Evolutionary conservation across 2,329 filamentous ascomycete species (phyloP).

Genomic region (Monilinia laxa): DNA sequence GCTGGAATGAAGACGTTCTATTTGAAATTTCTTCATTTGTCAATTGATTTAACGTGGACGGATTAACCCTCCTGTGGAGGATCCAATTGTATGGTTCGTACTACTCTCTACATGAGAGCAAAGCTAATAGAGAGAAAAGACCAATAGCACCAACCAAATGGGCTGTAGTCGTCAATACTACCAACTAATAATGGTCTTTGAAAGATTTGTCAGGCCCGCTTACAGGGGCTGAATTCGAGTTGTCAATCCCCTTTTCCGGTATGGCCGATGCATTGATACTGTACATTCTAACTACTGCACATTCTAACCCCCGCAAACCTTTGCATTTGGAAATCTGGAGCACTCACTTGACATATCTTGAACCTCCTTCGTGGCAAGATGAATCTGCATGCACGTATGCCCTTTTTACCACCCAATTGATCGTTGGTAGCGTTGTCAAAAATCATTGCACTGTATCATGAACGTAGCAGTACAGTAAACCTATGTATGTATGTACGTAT

Average conservation of each 20-base stretch:
- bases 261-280: background rate
- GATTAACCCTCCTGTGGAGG: background rate
- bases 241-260: background rate
- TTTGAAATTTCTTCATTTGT: background rate
- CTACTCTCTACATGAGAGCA: too few relatives aligned
- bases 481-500: too few relatives aligned
- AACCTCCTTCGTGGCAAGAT: constrained; percentile 2
- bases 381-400: background rate
- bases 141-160: background rate
- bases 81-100: too few relatives aligned
- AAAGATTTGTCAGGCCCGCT: background rate
- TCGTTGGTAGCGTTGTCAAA: background rate
- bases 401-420: background rate
- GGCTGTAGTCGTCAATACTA: too few relatives aligned
- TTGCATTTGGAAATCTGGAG: background rate
- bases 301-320: background rate
- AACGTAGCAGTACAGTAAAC: background rate
- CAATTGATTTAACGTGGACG: background rate
- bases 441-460: background rate
- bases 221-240: background rate
- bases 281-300: background rate
- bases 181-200: background rate
- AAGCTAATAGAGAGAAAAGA: too few relatives aligned
- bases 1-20: background rate
- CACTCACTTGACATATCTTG: background rate